Base-by-base conservation (phyloP, 2,329 filamentous ascomycete species). In the Tricladium varicosporioides region DNA sequence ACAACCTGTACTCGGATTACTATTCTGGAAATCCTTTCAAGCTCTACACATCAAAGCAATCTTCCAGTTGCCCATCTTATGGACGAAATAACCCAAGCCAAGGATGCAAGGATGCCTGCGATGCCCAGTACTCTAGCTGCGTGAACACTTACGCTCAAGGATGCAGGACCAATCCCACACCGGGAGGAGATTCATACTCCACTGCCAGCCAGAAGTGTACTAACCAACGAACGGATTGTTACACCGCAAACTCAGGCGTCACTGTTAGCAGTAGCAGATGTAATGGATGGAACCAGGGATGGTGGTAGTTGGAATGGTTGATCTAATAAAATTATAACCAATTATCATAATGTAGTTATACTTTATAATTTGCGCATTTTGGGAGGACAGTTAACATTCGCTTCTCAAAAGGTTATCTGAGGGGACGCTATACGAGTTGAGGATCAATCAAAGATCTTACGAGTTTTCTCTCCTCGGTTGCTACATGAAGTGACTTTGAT, bases 71-170 rank as follows among this genome's bases (percentile, higher is more conserved):
- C 71, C 70, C 70, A 15, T 72, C 73, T 16, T 84, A 80, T 68
- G 56, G 67, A 11, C 73, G 75, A 58, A 56, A 53, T 31, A 57
- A 71, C 49, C 71, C 71, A 61, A 58, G 64, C 42, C 57, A 70
- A 59, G 81, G 76, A 51, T 83, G 81, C 66, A 65, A 71, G 51
- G 78, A 80, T 61, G 80, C 81, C 31, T 83, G 81, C 73, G 74
- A 78, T 69, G 71, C 73, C 51, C 81, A 84, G 72, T 80, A 76
- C 67, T 65, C 76, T 36, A 69, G 76, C 53, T 84, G 80, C 67
- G 63, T 74, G 19, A 68, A 67, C 43, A 75, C 76, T 42, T 83
- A 83, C 63, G 78, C 76, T 56, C 67, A 79, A 69, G 74, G 76
- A 44, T 82, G 80, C 72, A 72, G 73, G 64, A 63, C 64, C 53